These are phyloP conservation scores for Talinum fruticosum DNA, from an alignment of 148 eudicot species.

Conservation along the genomic window DNA sequence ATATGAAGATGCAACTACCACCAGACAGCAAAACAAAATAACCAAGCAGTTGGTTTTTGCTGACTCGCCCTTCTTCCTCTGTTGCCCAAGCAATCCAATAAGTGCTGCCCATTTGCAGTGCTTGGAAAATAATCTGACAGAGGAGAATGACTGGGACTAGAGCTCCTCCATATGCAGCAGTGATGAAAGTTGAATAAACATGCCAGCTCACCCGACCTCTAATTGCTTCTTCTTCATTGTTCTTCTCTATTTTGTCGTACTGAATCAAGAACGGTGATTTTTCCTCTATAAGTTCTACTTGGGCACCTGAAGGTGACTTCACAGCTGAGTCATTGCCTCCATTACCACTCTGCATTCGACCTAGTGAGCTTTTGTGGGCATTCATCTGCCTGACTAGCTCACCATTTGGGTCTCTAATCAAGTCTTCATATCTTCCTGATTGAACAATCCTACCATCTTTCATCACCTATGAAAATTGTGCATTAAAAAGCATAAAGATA, in stretches of 20 bases:
- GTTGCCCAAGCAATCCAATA: conserved; percentile 97
- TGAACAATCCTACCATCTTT: conserved; percentile 75
- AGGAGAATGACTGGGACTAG: conserved; percentile 73
- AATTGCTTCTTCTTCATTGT: conserved; percentile 56
- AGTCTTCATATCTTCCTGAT: conserved; percentile 67
- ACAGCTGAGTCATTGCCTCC: conserved; percentile 12
- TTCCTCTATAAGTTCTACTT: conserved; percentile 45
- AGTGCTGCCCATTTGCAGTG: conserved; percentile 72
- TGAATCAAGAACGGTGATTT: conserved; percentile 26
- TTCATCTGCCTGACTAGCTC: conserved; percentile 68
- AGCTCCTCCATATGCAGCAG: conserved; percentile 73
- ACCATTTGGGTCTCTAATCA: conserved; percentile 48
- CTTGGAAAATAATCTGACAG: conserved; percentile 76
- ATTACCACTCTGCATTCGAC: conserved; percentile 55
- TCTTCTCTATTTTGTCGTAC: conserved; percentile 29
- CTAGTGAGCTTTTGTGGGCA: conserved; percentile 63
- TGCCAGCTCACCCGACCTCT: conserved; percentile 65
- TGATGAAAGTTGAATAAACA: conserved; percentile 62
- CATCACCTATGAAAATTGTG: conserved; percentile 51
- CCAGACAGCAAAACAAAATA: conserved; percentile 63
- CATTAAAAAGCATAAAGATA: not conserved
- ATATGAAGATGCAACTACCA: conserved; percentile 73
- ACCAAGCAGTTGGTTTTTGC: conserved; percentile 46
- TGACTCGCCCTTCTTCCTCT: conserved; percentile 48
- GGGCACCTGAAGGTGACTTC: conserved; percentile 22